These are phyloP conservation scores for Geotrichum candidum DNA, from an alignment of 1,139 yeast genomes.

Conservation along the genomic window DNA sequence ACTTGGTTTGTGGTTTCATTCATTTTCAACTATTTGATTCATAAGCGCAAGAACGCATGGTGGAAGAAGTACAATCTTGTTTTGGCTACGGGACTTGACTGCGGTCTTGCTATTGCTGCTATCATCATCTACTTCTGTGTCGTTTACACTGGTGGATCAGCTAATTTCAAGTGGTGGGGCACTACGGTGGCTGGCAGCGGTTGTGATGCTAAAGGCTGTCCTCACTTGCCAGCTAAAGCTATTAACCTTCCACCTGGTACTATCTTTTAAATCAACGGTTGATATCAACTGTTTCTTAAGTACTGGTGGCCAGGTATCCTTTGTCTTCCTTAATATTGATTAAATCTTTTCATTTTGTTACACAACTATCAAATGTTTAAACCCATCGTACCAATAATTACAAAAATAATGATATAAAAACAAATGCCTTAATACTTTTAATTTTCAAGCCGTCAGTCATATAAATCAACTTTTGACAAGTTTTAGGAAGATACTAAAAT, in stretches of 20 bases:
- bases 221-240: neutral
- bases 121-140: constrained; percentile 42
- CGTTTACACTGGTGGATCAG: constrained; percentile 36
- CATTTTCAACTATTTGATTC: constrained; percentile 38
- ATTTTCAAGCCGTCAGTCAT: too few species aligned
- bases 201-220: constrained; percentile 25
- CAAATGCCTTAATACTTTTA: too few species aligned
- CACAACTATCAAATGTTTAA: too few species aligned
- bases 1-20: constrained; percentile 39
- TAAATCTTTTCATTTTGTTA: too few species aligned
- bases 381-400: too few species aligned
- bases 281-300: too few species aligned
- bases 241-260: constrained; percentile 2
- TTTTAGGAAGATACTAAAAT: too few species aligned
- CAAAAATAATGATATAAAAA: too few species aligned
- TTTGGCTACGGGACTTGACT: constrained; percentile 34
- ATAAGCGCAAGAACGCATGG: constrained; percentile 38
- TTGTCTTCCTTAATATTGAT: too few species aligned
- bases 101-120: constrained; percentile 45
- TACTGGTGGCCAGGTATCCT: too few species aligned
- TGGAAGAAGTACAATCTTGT: constrained; percentile 67
- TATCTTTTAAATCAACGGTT: constrained; percentile 31
- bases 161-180: constrained; percentile 47
- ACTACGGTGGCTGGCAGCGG: constrained; percentile 34
- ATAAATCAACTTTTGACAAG: too few species aligned